phyloP scores from a whole-genome alignment of 768 basidiomycete species.

The Roridomyces roridus region DNA sequence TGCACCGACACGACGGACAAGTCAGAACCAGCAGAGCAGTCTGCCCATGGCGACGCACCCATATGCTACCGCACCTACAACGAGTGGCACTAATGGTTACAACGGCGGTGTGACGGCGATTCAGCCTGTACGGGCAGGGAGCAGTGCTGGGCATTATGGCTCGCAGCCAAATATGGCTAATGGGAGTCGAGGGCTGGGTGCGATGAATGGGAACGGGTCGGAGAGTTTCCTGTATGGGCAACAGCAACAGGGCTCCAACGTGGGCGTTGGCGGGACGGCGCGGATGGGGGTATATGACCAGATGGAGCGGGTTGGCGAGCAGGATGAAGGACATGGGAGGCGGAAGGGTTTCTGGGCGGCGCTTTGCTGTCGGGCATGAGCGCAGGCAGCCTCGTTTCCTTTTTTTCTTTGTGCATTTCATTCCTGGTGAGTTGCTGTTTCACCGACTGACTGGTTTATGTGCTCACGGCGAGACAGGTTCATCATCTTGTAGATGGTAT shows the following conservation, averaged over 20 bases:
- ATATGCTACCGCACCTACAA: slow-evolving; percentile 74
- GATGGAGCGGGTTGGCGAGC: slow-evolving; percentile 62
- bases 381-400: slow-evolving; percentile 29
- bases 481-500: slow-evolving; percentile 21
- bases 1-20: slow-evolving; percentile 68
- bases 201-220: slow-evolving; percentile 58
- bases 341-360: slow-evolving; percentile 67
- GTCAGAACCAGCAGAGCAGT: slow-evolving; percentile 59
- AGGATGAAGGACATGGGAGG: slow-evolving; percentile 68
- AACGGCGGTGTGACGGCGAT: slow-evolving; percentile 38
- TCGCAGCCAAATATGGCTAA: slow-evolving; percentile 48
- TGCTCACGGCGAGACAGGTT: background rate
- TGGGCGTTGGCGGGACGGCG: slow-evolving; percentile 36
- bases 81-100: slow-evolving; percentile 56
- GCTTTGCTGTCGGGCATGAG: slow-evolving; percentile 73
- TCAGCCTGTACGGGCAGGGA: slow-evolving; percentile 17
- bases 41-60: slow-evolving; percentile 65
- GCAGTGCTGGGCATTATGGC: slow-evolving; percentile 46
- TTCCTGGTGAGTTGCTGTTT: slow-evolving; percentile 11
- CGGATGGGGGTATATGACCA: slow-evolving; percentile 75
- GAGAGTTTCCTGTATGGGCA: slow-evolving; percentile 76
- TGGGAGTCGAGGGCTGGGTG: slow-evolving; percentile 35
- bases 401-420: slow-evolving; percentile 1
- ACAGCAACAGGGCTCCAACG: slow-evolving; percentile 49
- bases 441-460: background rate